Evolutionary conservation across 345 rosid species (phyloP).

Genomic region (Brassica incana): DNA sequence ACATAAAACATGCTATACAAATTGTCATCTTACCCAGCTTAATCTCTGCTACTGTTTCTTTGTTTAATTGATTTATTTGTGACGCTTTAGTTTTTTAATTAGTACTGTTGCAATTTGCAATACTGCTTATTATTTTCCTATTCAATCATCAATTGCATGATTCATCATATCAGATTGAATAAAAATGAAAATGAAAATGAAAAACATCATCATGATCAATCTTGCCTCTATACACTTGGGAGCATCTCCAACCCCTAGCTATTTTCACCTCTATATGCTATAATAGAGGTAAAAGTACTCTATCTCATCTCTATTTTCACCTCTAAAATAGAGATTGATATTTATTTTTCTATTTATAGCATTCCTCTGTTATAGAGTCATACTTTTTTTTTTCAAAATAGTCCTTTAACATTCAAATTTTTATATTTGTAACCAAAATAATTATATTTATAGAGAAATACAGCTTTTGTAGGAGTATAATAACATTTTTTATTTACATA

Average conservation of each 20-base stretch:
- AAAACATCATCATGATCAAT: background rate
- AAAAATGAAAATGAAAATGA: background rate
- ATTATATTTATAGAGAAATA: too few relatives aligned
- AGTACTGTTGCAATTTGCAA: constrained; percentile 5
- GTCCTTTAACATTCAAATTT: too few relatives aligned
- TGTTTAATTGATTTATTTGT: background rate
- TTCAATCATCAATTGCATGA: constrained; percentile 18
- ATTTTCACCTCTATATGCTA: background rate
- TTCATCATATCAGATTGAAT: background rate
- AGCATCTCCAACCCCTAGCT: background rate
- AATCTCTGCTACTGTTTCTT: background rate
- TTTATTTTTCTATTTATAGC: too few relatives aligned
- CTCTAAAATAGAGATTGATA: too few relatives aligned
- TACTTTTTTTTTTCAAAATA: too few relatives aligned
- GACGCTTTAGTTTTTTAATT: background rate
- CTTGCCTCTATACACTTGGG: background rate
- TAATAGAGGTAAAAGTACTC: too few relatives aligned
- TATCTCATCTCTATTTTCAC: too few relatives aligned
- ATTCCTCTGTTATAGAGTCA: too few relatives aligned
- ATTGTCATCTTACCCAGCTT: constrained; percentile 21
- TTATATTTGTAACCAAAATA: too few relatives aligned
- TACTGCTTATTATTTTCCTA: background rate
- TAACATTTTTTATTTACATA: too few relatives aligned
- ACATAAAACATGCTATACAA: constrained; percentile 15
- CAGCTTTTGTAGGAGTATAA: too few relatives aligned